Base-by-base conservation (phyloP, 1,139 yeast genomes). In the Kurtzmaniella natalensis region DNA sequence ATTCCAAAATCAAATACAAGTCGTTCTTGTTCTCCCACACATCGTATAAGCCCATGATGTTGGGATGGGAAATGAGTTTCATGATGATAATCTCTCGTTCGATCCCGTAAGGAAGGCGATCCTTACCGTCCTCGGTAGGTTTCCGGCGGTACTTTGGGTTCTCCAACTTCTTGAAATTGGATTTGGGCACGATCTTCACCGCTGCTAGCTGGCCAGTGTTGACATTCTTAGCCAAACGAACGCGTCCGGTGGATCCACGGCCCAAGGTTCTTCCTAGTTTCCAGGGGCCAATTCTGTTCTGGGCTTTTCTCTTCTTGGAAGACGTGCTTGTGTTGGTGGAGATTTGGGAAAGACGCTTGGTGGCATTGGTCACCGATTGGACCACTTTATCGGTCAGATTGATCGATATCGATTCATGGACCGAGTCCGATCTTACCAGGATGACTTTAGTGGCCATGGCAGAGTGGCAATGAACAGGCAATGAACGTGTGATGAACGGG, bases 1-100 rank as follows among this genome's bases (percentile, higher is more conserved):
- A 92, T 61, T 92, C 99, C 41, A 92, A 64, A 19, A 94, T 94
- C 47, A 92, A 73, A 52, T 89, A 89, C 34, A 92, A 65, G 50
- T 89, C 96, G 43, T 94, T 88, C 50, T 87, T 85, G 50, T 94
- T 92, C 59, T 94, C 98, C 98, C 98, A 92, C 28, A 94, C 99
- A 51, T 92, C 99, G 57, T 86, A 92, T 30, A 92, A 68, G n/a
- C 94, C 88, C 83, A 92, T 78, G 36, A 92, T 94, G 55, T 92
- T 92, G 14, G 94, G 89, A 57, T 92, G 98, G 42, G 87, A 85
- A 31, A 94, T 78, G 40, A 92, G 71, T 58, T 92, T 92, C 81
- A 75, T 76, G 78, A 87, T 87, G 50, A 92, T 88, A 46, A 92
- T 94, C 57, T 92, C 99, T 42, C 98, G 73, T 60, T 94, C 98